Conservation (phyloP, 352 stramenopile species). For the Thalassiosira hispida region DNA sequence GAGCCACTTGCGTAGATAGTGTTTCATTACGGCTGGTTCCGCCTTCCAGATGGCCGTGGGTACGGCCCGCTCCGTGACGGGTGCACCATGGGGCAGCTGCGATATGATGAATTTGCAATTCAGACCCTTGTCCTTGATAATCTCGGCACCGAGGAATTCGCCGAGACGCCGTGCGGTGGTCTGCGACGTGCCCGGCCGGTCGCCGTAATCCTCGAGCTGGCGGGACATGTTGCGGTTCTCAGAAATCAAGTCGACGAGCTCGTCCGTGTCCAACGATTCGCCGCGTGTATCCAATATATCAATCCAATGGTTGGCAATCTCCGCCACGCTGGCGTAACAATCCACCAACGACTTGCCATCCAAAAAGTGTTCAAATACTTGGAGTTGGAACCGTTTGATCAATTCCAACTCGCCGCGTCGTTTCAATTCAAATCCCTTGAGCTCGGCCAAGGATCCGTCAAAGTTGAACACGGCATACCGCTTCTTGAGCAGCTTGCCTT, state of each 20-base stretch:
- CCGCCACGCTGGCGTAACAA: slow-evolving; percentile 96
- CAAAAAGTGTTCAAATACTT: slow-evolving; percentile 97
- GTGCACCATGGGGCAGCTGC: slow-evolving; percentile 88
- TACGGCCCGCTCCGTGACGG: slow-evolving; percentile 97
- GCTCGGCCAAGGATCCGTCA: slow-evolving; percentile 90
- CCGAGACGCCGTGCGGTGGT: slow-evolving; percentile 96
- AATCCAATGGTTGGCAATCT: slow-evolving; percentile 97
- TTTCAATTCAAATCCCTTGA: slow-evolving; percentile 99
- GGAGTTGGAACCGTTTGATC: slow-evolving; percentile 98
- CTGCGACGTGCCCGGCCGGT: slow-evolving; percentile 97
- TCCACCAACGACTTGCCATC: slow-evolving; percentile 91
- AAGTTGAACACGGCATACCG: slow-evolving; percentile 94
- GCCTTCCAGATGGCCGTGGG: slow-evolving; percentile 97
- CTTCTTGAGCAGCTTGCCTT: slow-evolving; percentile 99
- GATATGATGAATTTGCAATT: slow-evolving; percentile 99
- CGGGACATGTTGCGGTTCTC: slow-evolving; percentile 98
- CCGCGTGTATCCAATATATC: slow-evolving; percentile 97
- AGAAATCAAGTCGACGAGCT: slow-evolving; percentile 97
- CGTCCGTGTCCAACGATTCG: slow-evolving; percentile 94
- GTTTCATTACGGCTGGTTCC: slow-evolving; percentile 92
- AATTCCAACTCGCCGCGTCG: slow-evolving; percentile 97
- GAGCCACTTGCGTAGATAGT: slow-evolving; percentile 98
- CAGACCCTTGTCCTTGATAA: slow-evolving; percentile 97
- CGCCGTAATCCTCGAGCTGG: slow-evolving; percentile 95
- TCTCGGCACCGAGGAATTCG: slow-evolving; percentile 97